Conservation (phyloP, 2,329 filamentous ascomycete genomes). For the Fusarium begoniae region DNA sequence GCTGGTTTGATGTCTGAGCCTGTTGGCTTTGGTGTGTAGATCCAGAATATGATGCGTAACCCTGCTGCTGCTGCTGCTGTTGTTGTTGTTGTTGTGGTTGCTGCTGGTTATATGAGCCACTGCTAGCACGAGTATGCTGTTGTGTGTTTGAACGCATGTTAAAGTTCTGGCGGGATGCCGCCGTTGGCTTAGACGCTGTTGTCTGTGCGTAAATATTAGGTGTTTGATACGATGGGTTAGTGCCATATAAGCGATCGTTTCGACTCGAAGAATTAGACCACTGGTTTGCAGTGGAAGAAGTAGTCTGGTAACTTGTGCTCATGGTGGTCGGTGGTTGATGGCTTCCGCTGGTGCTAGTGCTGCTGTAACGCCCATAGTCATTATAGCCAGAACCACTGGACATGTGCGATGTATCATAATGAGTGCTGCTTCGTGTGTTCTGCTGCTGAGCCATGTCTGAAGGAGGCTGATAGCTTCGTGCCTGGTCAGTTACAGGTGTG, state of each 20-base stretch:
- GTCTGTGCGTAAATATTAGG: conserved; percentile 30
- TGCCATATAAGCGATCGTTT: conserved; percentile 23
- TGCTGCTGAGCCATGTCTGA: conserved; percentile 24
- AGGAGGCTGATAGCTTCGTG: conserved; percentile 31
- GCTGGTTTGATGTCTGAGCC: conserved; percentile 26
- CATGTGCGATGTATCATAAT: conserved; percentile 19
- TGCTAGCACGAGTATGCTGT: conserved; percentile 18
- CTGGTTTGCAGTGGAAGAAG: conserved; percentile 37
- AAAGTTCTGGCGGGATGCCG: conserved; percentile 36
- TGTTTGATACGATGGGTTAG: conserved; percentile 22
- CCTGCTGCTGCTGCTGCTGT: conserved; percentile 20
- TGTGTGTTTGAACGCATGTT: conserved; percentile 28
- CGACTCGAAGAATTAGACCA: conserved; percentile 33
- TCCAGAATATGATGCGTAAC: conserved; percentile 27
- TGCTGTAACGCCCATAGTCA: conserved; percentile 31
- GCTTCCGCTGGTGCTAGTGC: neutral
- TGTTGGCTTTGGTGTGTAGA: conserved; percentile 33
- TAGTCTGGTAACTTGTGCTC: conserved; percentile 31
- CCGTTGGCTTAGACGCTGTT: conserved; percentile 1
- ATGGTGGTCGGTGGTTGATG: conserved; percentile 27
- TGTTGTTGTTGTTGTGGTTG: neutral
- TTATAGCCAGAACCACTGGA: conserved; percentile 27
- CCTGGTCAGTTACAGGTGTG: conserved; percentile 41
- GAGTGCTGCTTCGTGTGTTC: conserved; percentile 1
- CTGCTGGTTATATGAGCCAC: conserved; percentile 26